A percentile compares a stretch with the other conserved stretches of the same genome.
These are phyloP conservation scores for Rubus parviflorus DNA, from an alignment of 306 rosid genomes.

Conservation along the genomic window DNA sequence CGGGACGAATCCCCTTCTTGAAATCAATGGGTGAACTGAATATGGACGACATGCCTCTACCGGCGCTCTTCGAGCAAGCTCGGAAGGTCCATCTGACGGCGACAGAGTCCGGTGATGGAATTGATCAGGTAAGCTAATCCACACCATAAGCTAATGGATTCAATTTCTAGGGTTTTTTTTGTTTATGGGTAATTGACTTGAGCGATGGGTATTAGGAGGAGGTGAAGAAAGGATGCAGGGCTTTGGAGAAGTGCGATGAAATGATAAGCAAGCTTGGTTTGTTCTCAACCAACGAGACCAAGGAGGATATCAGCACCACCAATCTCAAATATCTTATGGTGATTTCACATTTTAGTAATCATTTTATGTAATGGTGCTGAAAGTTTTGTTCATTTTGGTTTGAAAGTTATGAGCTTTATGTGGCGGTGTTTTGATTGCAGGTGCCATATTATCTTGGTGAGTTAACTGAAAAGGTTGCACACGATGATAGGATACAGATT, in stretches of 20 bases:
- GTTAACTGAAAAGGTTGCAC: conserved; percentile 73
- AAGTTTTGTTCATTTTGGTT: neutral
- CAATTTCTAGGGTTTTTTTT: neutral
- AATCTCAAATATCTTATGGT: conserved; percentile 87
- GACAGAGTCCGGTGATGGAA: conserved; percentile 46
- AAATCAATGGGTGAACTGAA: conserved; percentile 36
- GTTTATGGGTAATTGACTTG: neutral
- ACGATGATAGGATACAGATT: conserved; percentile 71
- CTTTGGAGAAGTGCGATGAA: conserved; percentile 69
- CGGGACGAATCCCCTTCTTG: too few species aligned
- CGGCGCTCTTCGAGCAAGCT: conserved; percentile 77
- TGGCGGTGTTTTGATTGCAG: conserved; percentile 38
- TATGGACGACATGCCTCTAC: conserved; percentile 71
- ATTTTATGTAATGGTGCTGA: too few species aligned
- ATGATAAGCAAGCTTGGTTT: conserved; percentile 76
- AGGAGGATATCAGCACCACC: conserved; percentile 82
- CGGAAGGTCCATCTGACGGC: conserved; percentile 68
- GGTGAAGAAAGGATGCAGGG: conserved; percentile 65
- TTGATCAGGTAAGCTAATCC: conserved; percentile 56
- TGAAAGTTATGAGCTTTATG: neutral
- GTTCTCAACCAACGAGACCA: conserved; percentile 86
- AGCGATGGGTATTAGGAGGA: conserved; percentile 46
- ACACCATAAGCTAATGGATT: neutral
- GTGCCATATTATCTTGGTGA: conserved; percentile 91
- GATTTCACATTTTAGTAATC: conserved; percentile 10